These are phyloP conservation scores for Aspergillus affinis DNA, from an alignment of 495 filamentous ascomycete genomes.

Conservation along the genomic window DNA sequence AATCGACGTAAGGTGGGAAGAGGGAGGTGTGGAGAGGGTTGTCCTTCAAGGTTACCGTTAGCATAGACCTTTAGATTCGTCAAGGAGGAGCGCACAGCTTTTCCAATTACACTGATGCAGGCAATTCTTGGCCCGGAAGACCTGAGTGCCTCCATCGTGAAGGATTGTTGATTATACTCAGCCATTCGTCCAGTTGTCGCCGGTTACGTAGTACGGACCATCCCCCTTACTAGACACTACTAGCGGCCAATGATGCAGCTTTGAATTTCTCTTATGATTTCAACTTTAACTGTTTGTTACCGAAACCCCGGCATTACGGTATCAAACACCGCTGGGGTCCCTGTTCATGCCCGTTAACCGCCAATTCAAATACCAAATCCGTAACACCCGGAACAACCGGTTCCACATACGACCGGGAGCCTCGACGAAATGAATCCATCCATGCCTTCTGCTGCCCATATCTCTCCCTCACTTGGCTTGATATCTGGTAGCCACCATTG, in stretches of 20 bases:
- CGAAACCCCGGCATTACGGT: not conserved
- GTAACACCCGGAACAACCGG: not conserved
- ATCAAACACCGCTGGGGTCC: not conserved
- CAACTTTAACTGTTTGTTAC: not conserved
- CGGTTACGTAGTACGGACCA: no score
- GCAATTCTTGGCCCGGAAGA: slow-evolving; percentile 60
- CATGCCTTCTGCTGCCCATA: no score
- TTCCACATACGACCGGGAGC: not conserved
- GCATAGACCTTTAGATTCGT: not conserved
- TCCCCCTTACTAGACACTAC: no score
- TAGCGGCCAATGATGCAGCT: slow-evolving; percentile 10
- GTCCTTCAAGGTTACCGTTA: slow-evolving; percentile 57
- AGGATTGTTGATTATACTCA: slow-evolving; percentile 1
- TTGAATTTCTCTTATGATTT: slow-evolving; percentile 11
- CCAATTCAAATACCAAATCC: not conserved
- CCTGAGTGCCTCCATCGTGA: slow-evolving; percentile 1
- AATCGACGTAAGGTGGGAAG: slow-evolving; percentile 70
- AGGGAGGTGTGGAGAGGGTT: slow-evolving; percentile 92
- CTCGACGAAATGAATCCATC: not conserved
- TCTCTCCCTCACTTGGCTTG: not conserved
- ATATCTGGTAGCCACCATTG: not conserved
- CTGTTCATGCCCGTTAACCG: not conserved
- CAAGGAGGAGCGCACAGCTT: slow-evolving; percentile 60
- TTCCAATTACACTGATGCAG: slow-evolving; percentile 90
- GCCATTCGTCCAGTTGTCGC: slow-evolving; percentile 2